Base-by-base conservation (phyloP, 352 stramenopile genomes). In the Pythium phragmitis region DNA sequence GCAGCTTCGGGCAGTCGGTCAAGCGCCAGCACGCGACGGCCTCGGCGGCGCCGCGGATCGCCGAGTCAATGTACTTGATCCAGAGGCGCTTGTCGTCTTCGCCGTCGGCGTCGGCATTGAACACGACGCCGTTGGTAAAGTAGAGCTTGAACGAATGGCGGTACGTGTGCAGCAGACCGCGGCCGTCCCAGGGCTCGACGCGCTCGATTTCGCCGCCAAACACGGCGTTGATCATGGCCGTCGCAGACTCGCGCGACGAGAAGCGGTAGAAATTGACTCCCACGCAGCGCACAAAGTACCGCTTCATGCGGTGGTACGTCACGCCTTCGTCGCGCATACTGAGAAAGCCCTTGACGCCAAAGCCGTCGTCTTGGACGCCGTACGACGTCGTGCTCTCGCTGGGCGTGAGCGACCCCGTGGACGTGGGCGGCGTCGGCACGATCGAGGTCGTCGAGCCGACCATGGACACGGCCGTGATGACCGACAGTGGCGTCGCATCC, bases 301-400 rank as follows among this genome's bases (percentile, higher is more conserved):
- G 82, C 66, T 90, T 92, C 85, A 94, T 94, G 65, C 85, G 85
- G 66, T 92, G 85, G 65, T 92, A 91, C 37, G 82, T 91, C 46
- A 91, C 78, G 54, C 85, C 83, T 58, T 94, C 81, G 58, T 94
- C 82, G 34, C 85, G 85, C 85, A 94, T 92, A 59, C 74, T 86
- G 6, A 94, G 61, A 65, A 80, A 90, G 0, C 85, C 85, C 50
- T 91, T 90, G 45, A 92, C 64, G 11, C 85, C 81, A n/a, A 91
- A 68, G 8, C 80, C 82, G 56, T 92, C 80, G 1, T 76, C 60
- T 42, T 92, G 80, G 2, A 86, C 77, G 16, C 75, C 73, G 17
- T 54, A 63, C 37, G 46, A 55, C 4, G 50, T 34, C 4, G 55
- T 54, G 0, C 47, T 34, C 14, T 69, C 63, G 49, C 16, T 62